Percentiles rank a stretch among this genome's conserved stretches.
Evolutionary conservation across 345 rosid species (phyloP).

Genomic region (Citrus glauca): DNA sequence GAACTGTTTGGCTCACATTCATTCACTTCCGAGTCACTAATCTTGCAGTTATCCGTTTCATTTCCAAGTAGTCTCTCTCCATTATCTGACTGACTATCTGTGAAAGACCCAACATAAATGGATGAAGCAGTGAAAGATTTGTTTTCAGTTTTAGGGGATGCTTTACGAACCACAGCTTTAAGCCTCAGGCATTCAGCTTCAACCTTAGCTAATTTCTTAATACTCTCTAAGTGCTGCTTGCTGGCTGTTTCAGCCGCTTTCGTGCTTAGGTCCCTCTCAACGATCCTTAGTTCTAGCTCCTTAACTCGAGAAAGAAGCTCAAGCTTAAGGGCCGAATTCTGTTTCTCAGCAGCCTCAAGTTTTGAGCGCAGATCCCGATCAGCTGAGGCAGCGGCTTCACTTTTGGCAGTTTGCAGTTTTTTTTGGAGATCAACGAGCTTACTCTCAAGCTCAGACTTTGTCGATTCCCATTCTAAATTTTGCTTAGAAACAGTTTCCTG

Average conservation of each 20-base stretch:
- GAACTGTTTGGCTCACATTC: constrained; percentile 28
- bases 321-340: constrained; percentile 53
- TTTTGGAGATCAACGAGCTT: constrained; percentile 43
- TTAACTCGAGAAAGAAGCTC: constrained; percentile 49
- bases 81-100: constrained; percentile 69
- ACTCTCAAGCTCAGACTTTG: constrained; percentile 47
- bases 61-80: constrained; percentile 47
- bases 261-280: constrained; percentile 85
- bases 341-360: constrained; percentile 57
- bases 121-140: constrained; percentile 43
- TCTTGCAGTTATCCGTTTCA: constrained; percentile 40
- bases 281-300: constrained; percentile 51
- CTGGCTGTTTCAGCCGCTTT: constrained; percentile 89
- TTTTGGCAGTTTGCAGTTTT: constrained; percentile 34
- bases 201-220: constrained; percentile 68
- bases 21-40: constrained; percentile 17
- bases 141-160: constrained; percentile 25
- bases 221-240: constrained; percentile 81
- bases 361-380: constrained; percentile 39
- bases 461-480: constrained; percentile 56
- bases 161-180: constrained; percentile 47
- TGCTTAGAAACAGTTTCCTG: constrained; percentile 51
- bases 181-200: constrained; percentile 80
- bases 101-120: constrained; percentile 45
- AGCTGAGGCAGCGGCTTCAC: constrained; percentile 25